Base-by-base conservation (phyloP, 129 eudicot species). In the Flaveria brownii region DNA sequence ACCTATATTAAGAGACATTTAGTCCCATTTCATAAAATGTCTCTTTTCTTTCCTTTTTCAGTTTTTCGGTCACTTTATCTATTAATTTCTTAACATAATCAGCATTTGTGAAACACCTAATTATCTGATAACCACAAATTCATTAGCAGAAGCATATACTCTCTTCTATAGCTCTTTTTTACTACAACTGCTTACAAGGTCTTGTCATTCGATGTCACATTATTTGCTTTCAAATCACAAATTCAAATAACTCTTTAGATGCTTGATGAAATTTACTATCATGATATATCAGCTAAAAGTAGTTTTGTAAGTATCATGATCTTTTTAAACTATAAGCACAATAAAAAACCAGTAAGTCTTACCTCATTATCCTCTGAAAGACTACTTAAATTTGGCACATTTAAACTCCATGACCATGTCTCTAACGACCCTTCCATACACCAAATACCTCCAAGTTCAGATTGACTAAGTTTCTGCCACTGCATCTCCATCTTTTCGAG, bases 391-490 rank as follows among this genome's bases (percentile, higher is more conserved):
- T 91, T 89, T 56, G 98, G 98, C 41, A 94, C 93, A 83, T 94
- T 94, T 70, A 94, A 87, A 83, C 98, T 94, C 98, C 98, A 94
- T 22, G 98, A 94, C 97, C 98, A 94, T n/a, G 97, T 91, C 56
- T 89, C 97, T 33, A 94, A 78, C 62, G 98, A 91, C 69, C 97
- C 98, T 83, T 91, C 98, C 88, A 86, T 86, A 75, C 79, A 75
- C 98, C 98, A 94, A n/a, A 94, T 72, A 74, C 86, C 96, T 61
- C 96, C 98, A 83, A 94, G 86, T 64, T 91, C 98, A 81, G 97
- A 87, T 55, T 87, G 87, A 43, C 82, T 85, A 33, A 94, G 85
- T 66, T 87, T 94, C 84, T 86, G 87, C 98, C 98, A 94, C 75
- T 86, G 88, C 88, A 89, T 84, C 59, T 86, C 97, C 74, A 79